Evolutionary conservation across 1,284 basidiomycete genomes (phyloP).

Genomic region (Apiotrichum laibachii): DNA sequence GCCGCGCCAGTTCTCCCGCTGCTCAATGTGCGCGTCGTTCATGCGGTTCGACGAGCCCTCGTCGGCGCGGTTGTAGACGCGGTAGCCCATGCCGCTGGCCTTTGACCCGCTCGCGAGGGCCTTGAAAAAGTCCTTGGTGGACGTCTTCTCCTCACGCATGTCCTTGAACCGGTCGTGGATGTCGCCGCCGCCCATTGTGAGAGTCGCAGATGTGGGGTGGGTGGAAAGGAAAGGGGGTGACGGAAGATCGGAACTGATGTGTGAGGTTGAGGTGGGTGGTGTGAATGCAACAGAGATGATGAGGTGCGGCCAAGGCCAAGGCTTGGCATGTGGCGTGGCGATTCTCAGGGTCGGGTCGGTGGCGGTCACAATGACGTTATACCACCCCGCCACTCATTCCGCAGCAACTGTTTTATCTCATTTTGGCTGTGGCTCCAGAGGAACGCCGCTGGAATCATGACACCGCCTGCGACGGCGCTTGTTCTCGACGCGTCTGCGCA

Average conservation of each 20-base stretch:
- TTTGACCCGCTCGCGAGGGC: slow-evolving; percentile 8
- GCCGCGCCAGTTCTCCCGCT: slow-evolving; percentile 4
- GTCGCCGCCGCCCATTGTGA: slow-evolving; percentile 4
- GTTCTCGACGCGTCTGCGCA: too few species aligned
- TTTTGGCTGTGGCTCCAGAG: too few species aligned
- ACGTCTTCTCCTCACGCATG: slow-evolving; percentile 3
- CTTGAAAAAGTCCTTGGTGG: slow-evolving; percentile 13
- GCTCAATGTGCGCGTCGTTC: not conserved
- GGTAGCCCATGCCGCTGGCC: slow-evolving; percentile 11
- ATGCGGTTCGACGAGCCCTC: slow-evolving; percentile 3
- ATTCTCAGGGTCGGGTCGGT: too few species aligned
- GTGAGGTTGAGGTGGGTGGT: not conserved
- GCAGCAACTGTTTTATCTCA: too few species aligned
- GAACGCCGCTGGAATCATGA: too few species aligned
- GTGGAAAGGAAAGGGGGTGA: not conserved
- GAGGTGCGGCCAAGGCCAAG: too few species aligned
- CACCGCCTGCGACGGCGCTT: too few species aligned
- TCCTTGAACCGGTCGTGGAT: slow-evolving; percentile 19
- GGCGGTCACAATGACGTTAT: too few species aligned
- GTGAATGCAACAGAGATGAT: too few species aligned
- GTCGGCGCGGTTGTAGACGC: slow-evolving; percentile 15
- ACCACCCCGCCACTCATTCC: too few species aligned
- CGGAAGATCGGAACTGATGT: not conserved
- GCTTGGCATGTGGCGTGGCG: too few species aligned
- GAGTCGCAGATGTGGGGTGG: not conserved